These are phyloP conservation scores for Fusarium goolgardi DNA, from an alignment of 2,329 filamentous ascomycete species.

Conservation along the genomic window DNA sequence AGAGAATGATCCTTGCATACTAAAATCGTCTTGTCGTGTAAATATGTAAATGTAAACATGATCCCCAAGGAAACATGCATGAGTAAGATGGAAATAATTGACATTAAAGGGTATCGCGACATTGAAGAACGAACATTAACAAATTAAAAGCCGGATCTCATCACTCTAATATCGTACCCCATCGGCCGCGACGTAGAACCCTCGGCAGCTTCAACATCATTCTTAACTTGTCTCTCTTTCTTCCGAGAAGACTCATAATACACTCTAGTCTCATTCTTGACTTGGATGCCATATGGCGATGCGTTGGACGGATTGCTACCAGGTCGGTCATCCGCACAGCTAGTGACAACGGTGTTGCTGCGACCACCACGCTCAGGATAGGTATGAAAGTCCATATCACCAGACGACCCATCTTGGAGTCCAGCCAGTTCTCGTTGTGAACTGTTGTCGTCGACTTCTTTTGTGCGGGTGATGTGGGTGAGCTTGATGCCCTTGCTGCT, in stretches of 20 bases:
- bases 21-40: no score
- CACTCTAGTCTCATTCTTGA: slow-evolving; percentile 35
- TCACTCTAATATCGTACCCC: neutral
- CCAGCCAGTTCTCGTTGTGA: slow-evolving; percentile 31
- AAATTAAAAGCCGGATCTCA: neutral
- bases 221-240: neutral
- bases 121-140: neutral
- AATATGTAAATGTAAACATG: no score
- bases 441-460: slow-evolving; percentile 33
- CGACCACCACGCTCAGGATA: slow-evolving; percentile 18
- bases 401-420: slow-evolving; percentile 31
- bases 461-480: slow-evolving; percentile 20
- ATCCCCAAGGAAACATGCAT: no score
- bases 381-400: slow-evolving; percentile 21
- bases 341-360: slow-evolving; percentile 23
- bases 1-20: neutral
- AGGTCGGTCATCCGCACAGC: slow-evolving; percentile 2
- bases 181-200: neutral
- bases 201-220: neutral
- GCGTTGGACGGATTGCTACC: neutral
- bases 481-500: slow-evolving; percentile 34
- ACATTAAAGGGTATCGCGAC: neutral
- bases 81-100: neutral
- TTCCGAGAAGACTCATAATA: slow-evolving; percentile 20
- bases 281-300: slow-evolving; percentile 27